phyloP scores from a whole-genome alignment of 148 eudicot species.

The Nepenthes mirabilis region DNA sequence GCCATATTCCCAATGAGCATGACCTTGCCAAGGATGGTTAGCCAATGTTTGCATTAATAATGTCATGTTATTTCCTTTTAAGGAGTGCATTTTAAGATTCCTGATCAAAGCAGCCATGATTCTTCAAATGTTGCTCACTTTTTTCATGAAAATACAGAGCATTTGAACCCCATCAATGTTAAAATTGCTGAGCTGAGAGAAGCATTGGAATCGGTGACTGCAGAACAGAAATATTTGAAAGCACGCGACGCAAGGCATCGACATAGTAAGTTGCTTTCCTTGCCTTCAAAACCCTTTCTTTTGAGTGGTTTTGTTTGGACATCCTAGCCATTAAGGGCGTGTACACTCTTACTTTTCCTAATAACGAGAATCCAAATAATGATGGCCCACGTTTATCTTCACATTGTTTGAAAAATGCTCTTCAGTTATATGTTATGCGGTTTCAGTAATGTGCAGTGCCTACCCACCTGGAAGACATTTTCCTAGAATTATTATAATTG shows the following conservation, averaged over 20 bases:
- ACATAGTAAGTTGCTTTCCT: slow-evolving; percentile 49
- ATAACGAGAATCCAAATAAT: too few species aligned
- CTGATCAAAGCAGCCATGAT: not conserved
- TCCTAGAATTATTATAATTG: too few species aligned
- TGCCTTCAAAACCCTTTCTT: not conserved
- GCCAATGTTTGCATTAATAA: slow-evolving; percentile 2
- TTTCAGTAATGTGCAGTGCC: too few species aligned
- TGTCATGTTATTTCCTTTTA: not conserved
- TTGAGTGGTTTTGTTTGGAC: not conserved
- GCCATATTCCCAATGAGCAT: slow-evolving; percentile 81
- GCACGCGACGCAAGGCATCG: slow-evolving; percentile 90
- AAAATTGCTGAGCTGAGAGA: slow-evolving; percentile 92
- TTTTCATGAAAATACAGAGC: slow-evolving; percentile 35
- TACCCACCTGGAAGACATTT: too few species aligned
- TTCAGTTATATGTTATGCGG: too few species aligned
- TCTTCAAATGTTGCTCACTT: not conserved
- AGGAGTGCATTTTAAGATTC: not conserved
- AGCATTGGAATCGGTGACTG: slow-evolving; percentile 73
- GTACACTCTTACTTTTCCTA: not conserved
- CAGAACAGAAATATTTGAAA: slow-evolving; percentile 76
- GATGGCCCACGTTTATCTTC: too few species aligned
- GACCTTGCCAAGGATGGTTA: slow-evolving; percentile 91
- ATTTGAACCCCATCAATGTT: slow-evolving; percentile 90
- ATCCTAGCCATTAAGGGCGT: not conserved
- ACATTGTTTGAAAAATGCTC: too few species aligned